Evolutionary conservation across 106 monocot species (phyloP), one percentile per base, ranked within the genome.

Genomic region (Gastrodia elata): DNA sequence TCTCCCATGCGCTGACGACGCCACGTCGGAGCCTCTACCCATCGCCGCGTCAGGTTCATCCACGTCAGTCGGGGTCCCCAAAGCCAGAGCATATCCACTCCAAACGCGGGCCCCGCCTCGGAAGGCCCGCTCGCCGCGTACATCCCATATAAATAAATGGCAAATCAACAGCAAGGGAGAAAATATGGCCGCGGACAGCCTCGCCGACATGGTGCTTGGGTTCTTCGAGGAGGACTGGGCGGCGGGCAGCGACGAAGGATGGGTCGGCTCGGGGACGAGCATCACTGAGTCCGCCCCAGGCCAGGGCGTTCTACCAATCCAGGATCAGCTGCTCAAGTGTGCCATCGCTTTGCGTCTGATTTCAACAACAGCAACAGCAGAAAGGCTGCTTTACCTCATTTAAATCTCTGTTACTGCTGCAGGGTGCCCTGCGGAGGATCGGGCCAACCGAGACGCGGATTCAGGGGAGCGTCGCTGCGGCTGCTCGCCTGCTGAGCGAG

Each of bases 231-330:
- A 59, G 27, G 22, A 18, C 27, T 20, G 14, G 39, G n/a, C 13
- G 79, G 61, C 44, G 24, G 68, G 37, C 5, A 81, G 68, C 46
- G 84, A 76, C 8, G 91, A 76, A 3, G 26, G 59, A 14, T 6
- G 20, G 18, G 48, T 59, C 65, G 28, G 9, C 65, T 34, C 35
- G 74, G 52, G 27, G 70, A 36, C 9, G 76, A 59, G 27, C 85
- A 79, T 16, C 83, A 72, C 8, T 74, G n/a, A 28, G 72, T 16
- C 58, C 35, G 42, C 61, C 39, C 20, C 49, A 28, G 68, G 68
- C 49, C 25, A 89, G 46, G 70, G 77, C 85, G 13, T 91, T 91
- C 71, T 94, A 91, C 89, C 78, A 89, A 32, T 38, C 73, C 92
- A 92, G 33, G 73, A 77, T 34, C 75, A 79, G 75, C 85, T 84